Conservation (phyloP, 768 basidiomycete genomes). For the Macrolepiota albuminosa region DNA sequence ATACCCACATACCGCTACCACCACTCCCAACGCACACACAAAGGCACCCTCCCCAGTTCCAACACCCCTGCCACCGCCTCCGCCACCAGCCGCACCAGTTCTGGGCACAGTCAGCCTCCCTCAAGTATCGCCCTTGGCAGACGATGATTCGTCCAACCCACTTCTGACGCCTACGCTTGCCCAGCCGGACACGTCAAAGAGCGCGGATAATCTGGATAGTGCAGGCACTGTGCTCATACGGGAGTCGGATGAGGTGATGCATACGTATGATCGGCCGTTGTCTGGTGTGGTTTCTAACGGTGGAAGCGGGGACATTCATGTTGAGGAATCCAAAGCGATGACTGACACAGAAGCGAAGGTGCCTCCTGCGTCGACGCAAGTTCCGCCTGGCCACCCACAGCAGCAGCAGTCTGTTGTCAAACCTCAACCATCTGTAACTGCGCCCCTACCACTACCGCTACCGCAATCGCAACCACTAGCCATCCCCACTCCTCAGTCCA, state of each 20-base stretch:
- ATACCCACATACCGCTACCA: not conserved
- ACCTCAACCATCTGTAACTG: not conserved
- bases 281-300: not conserved
- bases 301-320: not conserved
- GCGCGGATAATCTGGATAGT: not conserved
- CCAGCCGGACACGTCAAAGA: not conserved
- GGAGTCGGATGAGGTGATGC: not conserved
- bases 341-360: not conserved
- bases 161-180: no score
- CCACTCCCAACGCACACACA: no score
- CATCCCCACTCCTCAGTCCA: not conserved
- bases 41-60: no score
- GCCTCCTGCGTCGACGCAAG: not conserved
- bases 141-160: not conserved
- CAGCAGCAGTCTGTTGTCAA: not conserved
- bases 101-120: conserved; percentile 4
- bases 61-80: not conserved
- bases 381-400: not conserved
- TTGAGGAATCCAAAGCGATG: no score
- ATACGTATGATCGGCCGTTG: not conserved
- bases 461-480: not conserved
- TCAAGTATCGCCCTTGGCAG: not conserved
- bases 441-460: not conserved
- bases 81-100: not conserved
- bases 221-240: not conserved